Conservation (phyloP, 2,329 filamentous ascomycete species). For the Fusarium foetens region DNA sequence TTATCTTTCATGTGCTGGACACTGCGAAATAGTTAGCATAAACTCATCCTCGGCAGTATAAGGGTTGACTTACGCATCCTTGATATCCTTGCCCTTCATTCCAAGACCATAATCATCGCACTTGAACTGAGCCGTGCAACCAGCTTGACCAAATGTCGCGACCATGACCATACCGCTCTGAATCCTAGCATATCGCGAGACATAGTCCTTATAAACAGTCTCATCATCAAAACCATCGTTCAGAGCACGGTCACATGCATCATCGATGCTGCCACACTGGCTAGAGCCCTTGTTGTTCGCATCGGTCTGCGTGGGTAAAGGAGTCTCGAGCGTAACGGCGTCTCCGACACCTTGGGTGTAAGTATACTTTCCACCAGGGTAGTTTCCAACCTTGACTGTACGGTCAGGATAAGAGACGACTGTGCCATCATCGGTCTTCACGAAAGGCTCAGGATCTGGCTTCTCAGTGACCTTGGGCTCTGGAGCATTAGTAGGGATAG, state of each 20-base stretch:
- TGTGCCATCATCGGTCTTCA: slow-evolving; percentile 10
- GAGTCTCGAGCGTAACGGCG: not conserved
- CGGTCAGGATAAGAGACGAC: slow-evolving; percentile 19
- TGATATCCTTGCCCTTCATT: slow-evolving; percentile 32
- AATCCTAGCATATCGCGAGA: slow-evolving; percentile 13
- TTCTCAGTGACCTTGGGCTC: slow-evolving; percentile 7
- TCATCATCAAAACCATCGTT: slow-evolving; percentile 15
- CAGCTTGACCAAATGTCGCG: slow-evolving; percentile 20
- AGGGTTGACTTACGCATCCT: slow-evolving; percentile 18
- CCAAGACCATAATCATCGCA: slow-evolving; percentile 30
- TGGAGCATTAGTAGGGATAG: not conserved
- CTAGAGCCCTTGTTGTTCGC: slow-evolving; percentile 30
- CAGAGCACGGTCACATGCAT: slow-evolving; percentile 27
- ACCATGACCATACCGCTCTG: slow-evolving; percentile 7
- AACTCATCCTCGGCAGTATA: too few species aligned
- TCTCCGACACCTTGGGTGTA: slow-evolving; percentile 11
- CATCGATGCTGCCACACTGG: slow-evolving; percentile 26
- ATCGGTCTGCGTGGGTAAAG: slow-evolving; percentile 10
- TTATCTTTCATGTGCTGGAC: slow-evolving; percentile 27
- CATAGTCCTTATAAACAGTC: slow-evolving; percentile 16
- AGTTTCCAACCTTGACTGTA: not conserved
- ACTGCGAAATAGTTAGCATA: not conserved
- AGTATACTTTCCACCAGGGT: slow-evolving; percentile 9
- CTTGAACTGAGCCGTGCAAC: slow-evolving; percentile 20
- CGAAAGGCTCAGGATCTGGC: not conserved